Base-by-base conservation (phyloP, 2,329 filamentous ascomycete species). In the Knufia fluminis region DNA sequence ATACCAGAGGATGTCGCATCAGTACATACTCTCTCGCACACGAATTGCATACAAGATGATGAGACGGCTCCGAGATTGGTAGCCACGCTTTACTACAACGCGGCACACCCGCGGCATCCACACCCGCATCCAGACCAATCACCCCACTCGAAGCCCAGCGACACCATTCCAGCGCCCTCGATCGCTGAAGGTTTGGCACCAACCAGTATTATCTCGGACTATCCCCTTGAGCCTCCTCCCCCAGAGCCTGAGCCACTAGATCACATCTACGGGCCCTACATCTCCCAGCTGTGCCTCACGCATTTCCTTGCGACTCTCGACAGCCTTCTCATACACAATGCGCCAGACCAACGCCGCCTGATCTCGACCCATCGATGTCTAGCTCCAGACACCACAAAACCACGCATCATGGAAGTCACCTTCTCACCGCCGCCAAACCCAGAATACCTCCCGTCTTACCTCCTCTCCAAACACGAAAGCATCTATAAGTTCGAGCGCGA, bases 401-500 rank as follows among this genome's bases (percentile, higher is more conserved):
- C 73, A 12, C 67, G 73, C 33, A 71, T 78, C 3, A 71, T 76
- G 19, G 74, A 78, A 57, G 68, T 75, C 40, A 71, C 68, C 1
- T 73, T 78, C 57, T 70, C 71, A 3, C 68, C 75, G 0, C 69
- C 74, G 2, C 70, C 68, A 14, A 68, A 73, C 43, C 68, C 71
- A 1, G 61, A 70, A 10, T 73, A 73, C 44, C 62, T 76, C 6
- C 68, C 71, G 3, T 71, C 91, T 16, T 70, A 75, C 2, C 85
- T 89, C 57, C 70, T 94, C 59, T 78, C 86, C 55, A 85, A 85
- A 61, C 83, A 94, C 64, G 86, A 91, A 68, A 79, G 81, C 52
- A 81, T 94, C 52, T 88, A 86, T 71, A 77, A 82, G 16, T 94
- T 94, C 61, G 87, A 94, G 75, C 78, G 81, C 54, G 85, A 91